phyloP scores from a whole-genome alignment of 495 filamentous ascomycete genomes.

The Lepidopterella palustris region DNA sequence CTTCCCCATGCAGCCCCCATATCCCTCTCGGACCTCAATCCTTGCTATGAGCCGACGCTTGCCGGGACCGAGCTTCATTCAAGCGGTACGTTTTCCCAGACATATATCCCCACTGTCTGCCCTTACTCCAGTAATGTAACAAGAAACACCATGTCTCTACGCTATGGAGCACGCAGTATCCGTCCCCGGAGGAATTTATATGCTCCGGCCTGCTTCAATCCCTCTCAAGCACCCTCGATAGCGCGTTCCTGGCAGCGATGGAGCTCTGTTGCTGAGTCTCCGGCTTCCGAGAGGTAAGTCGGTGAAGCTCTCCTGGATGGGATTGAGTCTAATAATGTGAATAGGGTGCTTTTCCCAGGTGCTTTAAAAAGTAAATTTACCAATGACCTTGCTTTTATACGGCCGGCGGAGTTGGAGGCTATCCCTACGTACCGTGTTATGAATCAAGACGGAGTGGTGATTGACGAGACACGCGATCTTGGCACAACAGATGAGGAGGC shows the following conservation, averaged over 20 bases:
- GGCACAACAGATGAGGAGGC: slow-evolving; percentile 65
- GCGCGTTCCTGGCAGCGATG: slow-evolving; percentile 12
- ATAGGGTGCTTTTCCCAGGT: slow-evolving; percentile 84
- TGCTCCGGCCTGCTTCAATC: slow-evolving; percentile 3
- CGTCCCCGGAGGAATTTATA: neutral
- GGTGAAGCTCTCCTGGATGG: neutral
- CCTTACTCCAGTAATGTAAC: neutral
- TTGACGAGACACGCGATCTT: slow-evolving; percentile 57
- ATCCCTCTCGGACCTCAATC: neutral
- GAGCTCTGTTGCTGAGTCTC: slow-evolving; percentile 16
- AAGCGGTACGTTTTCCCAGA: slow-evolving; percentile 9
- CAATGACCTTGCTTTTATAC: slow-evolving; percentile 64
- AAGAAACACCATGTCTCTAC: slow-evolving; percentile 17
- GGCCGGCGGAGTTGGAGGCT: slow-evolving; percentile 56
- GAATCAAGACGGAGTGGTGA: slow-evolving; percentile 71
- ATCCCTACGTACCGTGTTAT: slow-evolving; percentile 84
- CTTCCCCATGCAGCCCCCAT: too few species aligned
- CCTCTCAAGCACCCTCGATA: slow-evolving; percentile 6
- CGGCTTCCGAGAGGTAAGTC: slow-evolving; percentile 24
- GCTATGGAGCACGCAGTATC: slow-evolving; percentile 14
- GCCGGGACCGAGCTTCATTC: slow-evolving; percentile 20
- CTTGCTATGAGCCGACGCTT: slow-evolving; percentile 15
- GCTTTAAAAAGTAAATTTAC: slow-evolving; percentile 92
- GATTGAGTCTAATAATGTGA: slow-evolving; percentile 1
- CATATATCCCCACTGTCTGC: slow-evolving; percentile 2